These are phyloP conservation scores for Epichloe typhina DNA, from an alignment of 2,329 filamentous ascomycete genomes.

Conservation along the genomic window DNA sequence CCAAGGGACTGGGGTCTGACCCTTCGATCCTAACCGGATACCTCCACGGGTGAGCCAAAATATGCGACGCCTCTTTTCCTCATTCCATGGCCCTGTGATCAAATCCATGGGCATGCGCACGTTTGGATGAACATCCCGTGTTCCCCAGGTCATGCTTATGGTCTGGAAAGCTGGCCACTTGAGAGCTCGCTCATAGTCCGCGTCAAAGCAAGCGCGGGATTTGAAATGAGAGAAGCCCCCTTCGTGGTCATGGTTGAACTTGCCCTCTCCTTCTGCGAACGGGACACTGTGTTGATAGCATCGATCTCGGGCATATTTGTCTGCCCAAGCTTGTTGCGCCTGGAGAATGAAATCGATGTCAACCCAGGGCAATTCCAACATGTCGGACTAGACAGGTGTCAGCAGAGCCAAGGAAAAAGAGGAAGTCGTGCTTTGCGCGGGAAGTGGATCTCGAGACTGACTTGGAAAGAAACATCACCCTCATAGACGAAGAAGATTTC, in stretches of 20 bases:
- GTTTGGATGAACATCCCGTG: slow-evolving; percentile 24
- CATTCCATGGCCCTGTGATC: slow-evolving; percentile 29
- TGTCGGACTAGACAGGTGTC: slow-evolving; percentile 21
- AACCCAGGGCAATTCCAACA: slow-evolving; percentile 32
- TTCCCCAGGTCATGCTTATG: slow-evolving; percentile 11
- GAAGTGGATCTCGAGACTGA: slow-evolving; percentile 14
- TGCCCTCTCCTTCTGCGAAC: background rate
- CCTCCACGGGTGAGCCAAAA: slow-evolving; percentile 33
- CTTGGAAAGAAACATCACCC: slow-evolving; percentile 32
- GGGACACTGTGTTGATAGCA: slow-evolving; percentile 21
- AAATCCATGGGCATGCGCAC: slow-evolving; percentile 27
- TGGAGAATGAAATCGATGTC: slow-evolving; percentile 32
- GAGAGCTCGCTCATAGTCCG: slow-evolving; percentile 19
- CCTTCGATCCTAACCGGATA: slow-evolving; percentile 16
- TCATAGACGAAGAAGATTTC: slow-evolving; percentile 8
- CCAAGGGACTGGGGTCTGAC: slow-evolving; percentile 22
- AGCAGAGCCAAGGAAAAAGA: background rate
- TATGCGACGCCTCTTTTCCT: slow-evolving; percentile 25
- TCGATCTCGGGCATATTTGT: slow-evolving; percentile 21
- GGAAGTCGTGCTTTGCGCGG: background rate
- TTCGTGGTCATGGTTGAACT: slow-evolving; percentile 9
- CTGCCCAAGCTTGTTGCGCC: slow-evolving; percentile 34
- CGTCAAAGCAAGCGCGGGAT: slow-evolving; percentile 22
- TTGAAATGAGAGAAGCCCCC: slow-evolving; percentile 19
- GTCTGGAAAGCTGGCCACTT: slow-evolving; percentile 12